Evolutionary conservation across 345 rosid species (phyloP), one percentile per base, ranked within the genome.

Genomic region (Heritiera fomes): DNA sequence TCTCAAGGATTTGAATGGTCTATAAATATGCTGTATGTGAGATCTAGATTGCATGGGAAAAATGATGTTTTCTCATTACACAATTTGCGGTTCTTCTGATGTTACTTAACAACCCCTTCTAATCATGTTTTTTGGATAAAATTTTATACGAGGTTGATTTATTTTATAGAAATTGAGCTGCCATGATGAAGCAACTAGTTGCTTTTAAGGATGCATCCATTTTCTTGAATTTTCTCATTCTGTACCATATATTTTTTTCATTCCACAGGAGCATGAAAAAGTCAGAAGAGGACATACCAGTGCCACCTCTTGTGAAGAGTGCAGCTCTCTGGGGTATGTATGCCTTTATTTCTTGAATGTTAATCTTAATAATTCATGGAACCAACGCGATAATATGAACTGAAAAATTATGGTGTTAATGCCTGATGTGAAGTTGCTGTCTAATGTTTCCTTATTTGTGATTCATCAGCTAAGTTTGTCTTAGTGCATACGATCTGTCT

Each of bases 281-380:
- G 80, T 91, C 98, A 55, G 94, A 96, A 80, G 90, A 93, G 77
- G 95, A 88, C 84, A 87, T 92, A 68, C 98, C 97, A 0, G 92
- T 96, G 75, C 98, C 98, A 79, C 98, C 98, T 46, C 92, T 94
- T 20, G 30, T 94, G 67, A 87, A 89, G 87, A 96, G 98, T 87
- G 98, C 99, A 70, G 98, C 89, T 79, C 95, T 94, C 9, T 96
- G 98, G 97, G 98, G 99, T 92, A 90, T 88, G 98, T 90, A 88
- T 79, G 80, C 56, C 79, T 58, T 49, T 14, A 30, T 30, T 71
- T 8, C 59, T 28, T 45, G 65, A 56, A 40, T 11, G 6, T n/a
- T 30, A 18, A 15, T 45, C 34, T 10, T 61, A 8, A 8, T 32
- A 23, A 56, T 18, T 23, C 69, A 38, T 40, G n/a, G 73, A 53